These are phyloP conservation scores for Quercus berberidifolia DNA, from an alignment of 306 rosid genomes.

Conservation along the genomic window DNA sequence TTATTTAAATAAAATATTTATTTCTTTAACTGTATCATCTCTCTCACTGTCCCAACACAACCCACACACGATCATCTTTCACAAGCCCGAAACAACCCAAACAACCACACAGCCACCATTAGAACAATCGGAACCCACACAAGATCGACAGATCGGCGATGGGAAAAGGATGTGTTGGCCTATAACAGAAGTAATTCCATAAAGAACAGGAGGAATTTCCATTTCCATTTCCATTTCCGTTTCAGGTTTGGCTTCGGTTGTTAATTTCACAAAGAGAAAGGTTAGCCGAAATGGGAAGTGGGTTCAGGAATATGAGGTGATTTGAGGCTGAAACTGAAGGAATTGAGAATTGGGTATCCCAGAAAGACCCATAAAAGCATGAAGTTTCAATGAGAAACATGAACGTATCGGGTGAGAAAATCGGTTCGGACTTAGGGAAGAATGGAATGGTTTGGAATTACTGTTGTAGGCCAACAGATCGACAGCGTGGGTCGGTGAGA, in stretches of 20 bases:
- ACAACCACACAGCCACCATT: no score
- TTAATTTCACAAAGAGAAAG: neutral
- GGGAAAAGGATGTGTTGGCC: slow-evolving; percentile 55
- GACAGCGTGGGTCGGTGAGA: no score
- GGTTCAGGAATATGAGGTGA: neutral
- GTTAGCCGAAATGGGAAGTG: neutral
- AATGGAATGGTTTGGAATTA: slow-evolving; percentile 6
- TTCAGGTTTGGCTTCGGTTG: neutral
- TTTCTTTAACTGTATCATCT: no score
- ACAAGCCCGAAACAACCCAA: no score
- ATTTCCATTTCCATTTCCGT: neutral
- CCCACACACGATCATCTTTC: no score
- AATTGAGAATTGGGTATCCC: slow-evolving; percentile 17
- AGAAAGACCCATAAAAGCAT: neutral
- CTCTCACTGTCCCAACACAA: no score
- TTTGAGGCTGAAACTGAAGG: slow-evolving; percentile 1
- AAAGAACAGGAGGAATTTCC: slow-evolving; percentile 28
- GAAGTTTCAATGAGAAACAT: neutral
- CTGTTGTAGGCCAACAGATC: no score
- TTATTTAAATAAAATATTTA: no score
- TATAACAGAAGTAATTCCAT: slow-evolving; percentile 79
- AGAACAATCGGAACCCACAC: no score
- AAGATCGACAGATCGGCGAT: no score
- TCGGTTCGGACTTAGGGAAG: neutral
- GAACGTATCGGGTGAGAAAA: slow-evolving; percentile 4